phyloP scores from a whole-genome alignment of 2,329 filamentous ascomycete species.

The Fusarium sp. region DNA sequence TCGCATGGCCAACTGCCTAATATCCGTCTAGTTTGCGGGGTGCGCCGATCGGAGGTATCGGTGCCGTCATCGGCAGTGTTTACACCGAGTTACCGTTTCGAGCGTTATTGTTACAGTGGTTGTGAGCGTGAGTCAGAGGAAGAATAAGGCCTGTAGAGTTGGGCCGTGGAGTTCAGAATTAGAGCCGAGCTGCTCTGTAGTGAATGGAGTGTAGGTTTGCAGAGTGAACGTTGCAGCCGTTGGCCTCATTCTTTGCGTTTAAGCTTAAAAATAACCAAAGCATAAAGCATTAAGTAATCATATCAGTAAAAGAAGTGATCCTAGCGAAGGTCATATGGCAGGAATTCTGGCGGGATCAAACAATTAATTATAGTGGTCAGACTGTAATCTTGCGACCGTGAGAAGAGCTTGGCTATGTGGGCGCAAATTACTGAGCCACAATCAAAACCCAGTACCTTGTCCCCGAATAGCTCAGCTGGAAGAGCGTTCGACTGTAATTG shows the following conservation, averaged over 20 bases:
- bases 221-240: background rate
- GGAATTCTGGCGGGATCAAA: background rate
- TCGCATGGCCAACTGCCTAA: conserved; percentile 1
- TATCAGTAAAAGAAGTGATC: background rate
- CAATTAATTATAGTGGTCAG: background rate
- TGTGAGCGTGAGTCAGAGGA: background rate
- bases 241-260: rapidly evolving
- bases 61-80: conserved; percentile 29
- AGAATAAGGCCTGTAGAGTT: background rate
- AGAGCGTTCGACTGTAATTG: conserved; percentile 42
- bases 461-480: conserved; percentile 43
- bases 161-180: background rate
- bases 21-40: conserved; percentile 24
- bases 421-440: rapidly evolving
- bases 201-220: background rate
- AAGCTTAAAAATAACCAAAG: background rate
- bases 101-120: conserved; percentile 12
- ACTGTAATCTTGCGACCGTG: background rate
- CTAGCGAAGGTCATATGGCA: background rate
- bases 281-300: rapidly evolving
- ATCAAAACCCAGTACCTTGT: conserved; percentile 10
- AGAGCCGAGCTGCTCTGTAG: background rate
- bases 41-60: conserved; percentile 32
- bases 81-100: conserved; percentile 25
- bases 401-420: rapidly evolving